Evolutionary conservation across 2,329 filamentous ascomycete genomes (phyloP), one percentile per base, ranked within the genome.

Genomic region (Aureobasidium sp.): DNA sequence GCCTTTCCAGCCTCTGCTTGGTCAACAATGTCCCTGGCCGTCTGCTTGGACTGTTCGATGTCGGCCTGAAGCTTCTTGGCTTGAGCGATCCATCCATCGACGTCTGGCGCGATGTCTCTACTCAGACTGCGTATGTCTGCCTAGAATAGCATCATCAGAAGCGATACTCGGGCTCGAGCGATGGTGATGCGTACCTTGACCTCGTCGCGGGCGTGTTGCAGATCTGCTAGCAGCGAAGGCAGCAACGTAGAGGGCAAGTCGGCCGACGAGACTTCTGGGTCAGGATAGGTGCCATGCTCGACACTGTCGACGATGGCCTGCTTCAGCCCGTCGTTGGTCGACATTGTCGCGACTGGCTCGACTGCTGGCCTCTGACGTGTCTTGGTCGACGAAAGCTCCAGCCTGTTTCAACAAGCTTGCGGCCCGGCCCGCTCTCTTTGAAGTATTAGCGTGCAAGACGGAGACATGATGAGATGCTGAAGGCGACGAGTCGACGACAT

Each of bases 31-130:
- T 90, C 83, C 63, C 84, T 84, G 19, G 91, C 90, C 30, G 90
- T 83, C 14, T 80, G 78, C 62, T 88, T 85, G 21, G 89, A 91
- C 41, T 81, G 80, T 62, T 88, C 81, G 59, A 96, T 91, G 64
- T 96, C 91, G 57, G 84, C 80, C 67, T 95, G 88, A 6, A 96
- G 79, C 49, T 84, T 81, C 68, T 88, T 88, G 42, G 90, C 89
- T 67, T 93, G 88, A 48, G 77, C 73, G 54, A 94, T 87, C 91
- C 91, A 97, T 48, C 84, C 80, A 64, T 89, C 86, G 47, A 95
- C 85, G 63, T 94, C 86, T 34, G 84, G 80, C 54, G 84, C 86
- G 16, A 83, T 86, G 59, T 89, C 83, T 64, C 83, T 80, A 68
- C 90, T 94, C 57, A 93, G 80, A 19, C 74, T 69, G 59, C 84